Conservation (phyloP, 306 rosid genomes). For the Prunus armeniaca region DNA sequence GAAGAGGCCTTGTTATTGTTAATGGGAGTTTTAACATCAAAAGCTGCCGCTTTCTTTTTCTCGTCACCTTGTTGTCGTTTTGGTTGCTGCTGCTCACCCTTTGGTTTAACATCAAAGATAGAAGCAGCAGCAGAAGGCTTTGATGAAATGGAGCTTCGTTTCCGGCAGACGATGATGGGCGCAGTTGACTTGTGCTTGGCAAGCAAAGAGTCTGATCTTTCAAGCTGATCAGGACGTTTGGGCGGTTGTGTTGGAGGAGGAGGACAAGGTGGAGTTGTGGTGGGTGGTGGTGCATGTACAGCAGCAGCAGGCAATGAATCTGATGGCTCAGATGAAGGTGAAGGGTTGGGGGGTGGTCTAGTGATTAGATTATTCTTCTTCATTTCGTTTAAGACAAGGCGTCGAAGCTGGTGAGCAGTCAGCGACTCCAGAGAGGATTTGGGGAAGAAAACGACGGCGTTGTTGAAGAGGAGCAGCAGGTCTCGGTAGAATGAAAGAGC, state of each 20-base stretch:
- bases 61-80: slow-evolving; percentile 17
- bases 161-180: slow-evolving; percentile 79
- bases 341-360: slow-evolving; percentile 13
- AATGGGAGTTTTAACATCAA: slow-evolving; percentile 41
- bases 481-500: slow-evolving; percentile 50
- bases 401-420: slow-evolving; percentile 43
- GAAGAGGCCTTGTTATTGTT: slow-evolving; percentile 26
- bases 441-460: slow-evolving; percentile 56
- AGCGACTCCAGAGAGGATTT: slow-evolving; percentile 42
- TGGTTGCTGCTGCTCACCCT: slow-evolving; percentile 22
- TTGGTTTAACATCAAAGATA: slow-evolving; percentile 24
- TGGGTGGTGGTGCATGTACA: background rate
- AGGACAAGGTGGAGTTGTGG: background rate
- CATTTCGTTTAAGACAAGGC: slow-evolving; percentile 36
- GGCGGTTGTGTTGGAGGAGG: slow-evolving; percentile 16
- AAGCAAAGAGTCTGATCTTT: slow-evolving; percentile 47
- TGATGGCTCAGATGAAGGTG: slow-evolving; percentile 17
- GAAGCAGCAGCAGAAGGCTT: slow-evolving; percentile 43
- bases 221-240: slow-evolving; percentile 28
- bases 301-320: slow-evolving; percentile 24
- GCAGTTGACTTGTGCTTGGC: slow-evolving; percentile 52
- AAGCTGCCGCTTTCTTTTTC: slow-evolving; percentile 26
- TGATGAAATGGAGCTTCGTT: slow-evolving; percentile 47
- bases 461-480: slow-evolving; percentile 60
- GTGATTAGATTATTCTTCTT: slow-evolving; percentile 35